phyloP scores from a whole-genome alignment of 2,329 filamentous ascomycete species.

The Akanthomyces dipterigenus region DNA sequence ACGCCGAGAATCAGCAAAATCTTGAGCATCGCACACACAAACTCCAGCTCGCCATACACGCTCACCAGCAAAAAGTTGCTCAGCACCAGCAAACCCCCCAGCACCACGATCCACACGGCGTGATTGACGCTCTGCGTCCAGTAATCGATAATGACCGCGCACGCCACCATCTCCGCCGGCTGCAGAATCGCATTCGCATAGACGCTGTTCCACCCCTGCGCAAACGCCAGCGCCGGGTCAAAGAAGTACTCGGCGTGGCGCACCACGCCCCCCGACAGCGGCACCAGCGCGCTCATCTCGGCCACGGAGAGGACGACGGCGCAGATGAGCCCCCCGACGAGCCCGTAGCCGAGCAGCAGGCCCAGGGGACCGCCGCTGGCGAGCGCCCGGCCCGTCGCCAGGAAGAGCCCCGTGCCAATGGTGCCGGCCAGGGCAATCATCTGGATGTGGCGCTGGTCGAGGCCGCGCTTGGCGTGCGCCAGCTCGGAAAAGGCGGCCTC shows the following conservation, averaged over 20 bases:
- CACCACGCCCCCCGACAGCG: constrained; percentile 56
- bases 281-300: constrained; percentile 53
- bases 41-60: constrained; percentile 56
- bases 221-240: constrained; percentile 47
- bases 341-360: constrained; percentile 41
- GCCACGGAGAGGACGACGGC: constrained; percentile 49
- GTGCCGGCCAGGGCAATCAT: constrained; percentile 43
- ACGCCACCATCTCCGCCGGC: constrained; percentile 49
- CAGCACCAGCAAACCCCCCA: constrained; percentile 41
- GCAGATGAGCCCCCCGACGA: constrained; percentile 46
- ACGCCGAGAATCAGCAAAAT: constrained; percentile 53
- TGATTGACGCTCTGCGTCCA: constrained; percentile 34
- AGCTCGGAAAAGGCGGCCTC: neutral
- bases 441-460: constrained; percentile 42
- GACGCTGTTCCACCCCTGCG: constrained; percentile 47
- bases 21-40: constrained; percentile 51
- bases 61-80: constrained; percentile 51
- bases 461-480: constrained; percentile 14
- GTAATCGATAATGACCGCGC: constrained; percentile 44
- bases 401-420: constrained; percentile 56
- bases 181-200: constrained; percentile 43
- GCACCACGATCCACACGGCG: constrained; percentile 50
- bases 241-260: constrained; percentile 56
- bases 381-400: constrained; percentile 57
- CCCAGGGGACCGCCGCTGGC: constrained; percentile 52